Conservation (phyloP, 140 eudicot genomes). For the Senecio squalidus region DNA sequence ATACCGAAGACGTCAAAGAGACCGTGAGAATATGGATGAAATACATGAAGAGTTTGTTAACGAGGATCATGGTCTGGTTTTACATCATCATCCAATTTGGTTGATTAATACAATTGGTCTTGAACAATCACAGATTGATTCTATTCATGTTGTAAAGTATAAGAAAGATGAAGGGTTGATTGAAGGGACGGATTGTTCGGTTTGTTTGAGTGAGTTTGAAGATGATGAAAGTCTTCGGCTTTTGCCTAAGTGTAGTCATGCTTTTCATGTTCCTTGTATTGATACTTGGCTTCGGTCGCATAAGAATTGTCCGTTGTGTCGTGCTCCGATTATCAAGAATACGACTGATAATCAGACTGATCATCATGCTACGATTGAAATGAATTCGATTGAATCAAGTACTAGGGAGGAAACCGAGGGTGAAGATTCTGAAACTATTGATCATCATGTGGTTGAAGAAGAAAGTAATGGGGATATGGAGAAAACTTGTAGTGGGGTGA, state of each 20-base stretch:
- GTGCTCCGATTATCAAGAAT: constrained; percentile 46
- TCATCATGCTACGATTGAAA: not conserved
- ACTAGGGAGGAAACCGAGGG: constrained; percentile 7
- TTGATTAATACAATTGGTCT: constrained; percentile 51
- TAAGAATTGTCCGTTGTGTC: constrained; percentile 78
- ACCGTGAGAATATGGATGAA: not conserved
- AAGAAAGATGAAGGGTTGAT: constrained; percentile 29
- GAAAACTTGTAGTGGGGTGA: constrained; percentile 17
- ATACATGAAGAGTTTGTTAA: constrained; percentile 32
- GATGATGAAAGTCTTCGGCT: constrained; percentile 67
- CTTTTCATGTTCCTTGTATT: constrained; percentile 70
- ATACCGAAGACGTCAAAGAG: constrained; percentile 12
- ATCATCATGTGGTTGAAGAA: constrained; percentile 19
- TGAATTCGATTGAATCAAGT: constrained; percentile 2
- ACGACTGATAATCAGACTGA: constrained; percentile 3
- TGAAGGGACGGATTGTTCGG: constrained; percentile 62
- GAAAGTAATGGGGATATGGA: constrained; percentile 18
- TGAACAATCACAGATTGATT: constrained; percentile 47
- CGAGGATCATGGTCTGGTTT: constrained; percentile 30
- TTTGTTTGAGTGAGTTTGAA: constrained; percentile 69
- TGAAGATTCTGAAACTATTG: constrained; percentile 18
- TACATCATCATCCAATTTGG: constrained; percentile 56
- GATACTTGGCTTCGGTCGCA: constrained; percentile 83
- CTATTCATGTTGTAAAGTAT: constrained; percentile 44
- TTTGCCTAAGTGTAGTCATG: constrained; percentile 72